These are phyloP conservation scores for Geotrichum bryndzae DNA, from an alignment of 1,139 yeast species.

Conservation along the genomic window DNA sequence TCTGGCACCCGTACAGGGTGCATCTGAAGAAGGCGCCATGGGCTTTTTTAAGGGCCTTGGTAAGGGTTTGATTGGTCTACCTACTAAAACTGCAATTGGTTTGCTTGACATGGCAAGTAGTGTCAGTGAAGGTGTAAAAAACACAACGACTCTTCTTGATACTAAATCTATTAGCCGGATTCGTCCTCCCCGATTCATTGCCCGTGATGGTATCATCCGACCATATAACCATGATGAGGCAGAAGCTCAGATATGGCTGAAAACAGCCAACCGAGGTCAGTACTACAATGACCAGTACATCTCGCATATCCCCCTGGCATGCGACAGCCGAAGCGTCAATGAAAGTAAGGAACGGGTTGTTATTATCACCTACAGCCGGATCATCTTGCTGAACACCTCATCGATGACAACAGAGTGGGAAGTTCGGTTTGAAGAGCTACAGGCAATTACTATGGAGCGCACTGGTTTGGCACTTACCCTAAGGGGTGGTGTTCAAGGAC, in stretches of 20 bases:
- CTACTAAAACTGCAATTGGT: slow-evolving; percentile 95
- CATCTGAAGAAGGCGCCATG: slow-evolving; percentile 71
- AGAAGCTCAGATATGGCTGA: slow-evolving; percentile 90
- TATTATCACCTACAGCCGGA: slow-evolving; percentile 64
- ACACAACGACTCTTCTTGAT: slow-evolving; percentile 86
- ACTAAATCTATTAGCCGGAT: slow-evolving; percentile 71
- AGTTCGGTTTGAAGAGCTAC: slow-evolving; percentile 53
- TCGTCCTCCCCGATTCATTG: slow-evolving; percentile 71
- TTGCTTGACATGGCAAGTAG: slow-evolving; percentile 85
- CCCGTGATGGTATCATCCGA: slow-evolving; percentile 60
- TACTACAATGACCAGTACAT: slow-evolving; percentile 66
- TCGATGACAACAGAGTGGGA: slow-evolving; percentile 59
- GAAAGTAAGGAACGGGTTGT: slow-evolving; percentile 51
- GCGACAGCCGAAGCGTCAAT: slow-evolving; percentile 30
- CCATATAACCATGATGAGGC: slow-evolving; percentile 77
- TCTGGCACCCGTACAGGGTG: slow-evolving; percentile 84
- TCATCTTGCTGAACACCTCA: slow-evolving; percentile 62
- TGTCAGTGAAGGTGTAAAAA: slow-evolving; percentile 87
- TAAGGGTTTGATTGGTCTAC: slow-evolving; percentile 84
- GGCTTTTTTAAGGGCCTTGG: slow-evolving; percentile 94
- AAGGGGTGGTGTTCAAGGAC: slow-evolving; percentile 54
- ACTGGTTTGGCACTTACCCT: slow-evolving; percentile 70
- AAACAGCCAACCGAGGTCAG: slow-evolving; percentile 72
- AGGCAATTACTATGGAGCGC: slow-evolving; percentile 64
- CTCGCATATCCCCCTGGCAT: slow-evolving; percentile 77